A percentile compares a stretch with the other conserved stretches of the same genome.
These are phyloP conservation scores for Plantago lanceolata DNA, from an alignment of 305 asterid genomes.

Conservation along the genomic window DNA sequence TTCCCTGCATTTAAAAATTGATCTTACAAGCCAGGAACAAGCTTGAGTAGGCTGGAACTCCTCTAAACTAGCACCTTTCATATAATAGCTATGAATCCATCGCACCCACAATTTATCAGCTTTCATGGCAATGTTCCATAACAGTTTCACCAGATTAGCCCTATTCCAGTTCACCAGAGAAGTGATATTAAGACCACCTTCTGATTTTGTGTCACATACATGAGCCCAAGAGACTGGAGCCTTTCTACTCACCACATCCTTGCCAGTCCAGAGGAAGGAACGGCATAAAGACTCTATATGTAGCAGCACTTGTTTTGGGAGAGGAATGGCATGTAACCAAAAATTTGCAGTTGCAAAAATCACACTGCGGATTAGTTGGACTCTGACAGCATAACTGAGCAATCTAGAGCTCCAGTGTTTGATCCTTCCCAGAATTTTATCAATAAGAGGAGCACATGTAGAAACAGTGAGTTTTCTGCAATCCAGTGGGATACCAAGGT, in stretches of 20 bases:
- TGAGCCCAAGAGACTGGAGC: background rate
- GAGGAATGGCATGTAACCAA: background rate
- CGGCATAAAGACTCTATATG: background rate
- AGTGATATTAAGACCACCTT: too few species aligned
- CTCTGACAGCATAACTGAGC: background rate
- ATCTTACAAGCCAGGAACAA: too few species aligned
- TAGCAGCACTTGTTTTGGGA: background rate
- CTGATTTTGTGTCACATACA: too few species aligned
- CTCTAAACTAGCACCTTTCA: too few species aligned
- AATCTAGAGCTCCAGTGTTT: background rate
- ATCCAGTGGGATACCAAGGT: too few species aligned
- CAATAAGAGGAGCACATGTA: background rate
- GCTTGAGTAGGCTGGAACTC: too few species aligned
- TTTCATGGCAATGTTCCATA: too few species aligned
- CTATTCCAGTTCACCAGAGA: too few species aligned
- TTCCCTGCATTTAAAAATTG: too few species aligned
- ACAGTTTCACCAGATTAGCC: too few species aligned
- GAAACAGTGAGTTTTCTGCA: background rate
- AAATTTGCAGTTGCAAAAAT: background rate
- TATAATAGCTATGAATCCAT: too few species aligned
- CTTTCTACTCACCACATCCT: background rate
- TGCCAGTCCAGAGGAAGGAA: background rate
- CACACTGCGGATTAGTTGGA: background rate
- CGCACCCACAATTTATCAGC: too few species aligned
- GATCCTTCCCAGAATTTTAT: background rate